A percentile compares a stretch with the other conserved stretches of the same genome.
Conservation (phyloP, 1,284 basidiomycete genomes). For the Trichosporon sp. region DNA sequence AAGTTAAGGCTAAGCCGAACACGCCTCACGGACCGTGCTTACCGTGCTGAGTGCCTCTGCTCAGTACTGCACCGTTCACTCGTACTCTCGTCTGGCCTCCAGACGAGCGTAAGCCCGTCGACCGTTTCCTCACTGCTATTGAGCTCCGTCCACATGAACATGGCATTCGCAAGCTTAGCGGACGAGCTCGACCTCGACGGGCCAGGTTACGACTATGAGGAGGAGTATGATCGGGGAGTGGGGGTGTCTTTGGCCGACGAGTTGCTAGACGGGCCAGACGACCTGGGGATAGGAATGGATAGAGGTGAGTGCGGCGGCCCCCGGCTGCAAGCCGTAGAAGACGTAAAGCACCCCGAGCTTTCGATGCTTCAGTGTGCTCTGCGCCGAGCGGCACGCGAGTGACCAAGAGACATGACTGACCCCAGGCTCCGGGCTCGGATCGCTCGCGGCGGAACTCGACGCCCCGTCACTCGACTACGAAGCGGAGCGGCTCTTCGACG, state of each 20-base stretch:
- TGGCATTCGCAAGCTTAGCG: slow-evolving; percentile 16
- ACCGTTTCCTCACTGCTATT: too few relatives aligned
- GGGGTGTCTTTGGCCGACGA: slow-evolving; percentile 3
- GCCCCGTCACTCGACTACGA: slow-evolving; percentile 2
- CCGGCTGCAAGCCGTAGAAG: too few relatives aligned
- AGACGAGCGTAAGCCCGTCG: too few relatives aligned
- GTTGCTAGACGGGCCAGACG: background rate
- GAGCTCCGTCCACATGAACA: background rate
- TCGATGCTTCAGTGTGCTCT: too few relatives aligned
- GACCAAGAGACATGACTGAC: background rate
- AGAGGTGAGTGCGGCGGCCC: background rate
- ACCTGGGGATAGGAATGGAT: too few relatives aligned
- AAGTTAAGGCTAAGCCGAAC: too few relatives aligned
- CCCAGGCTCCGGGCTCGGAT: background rate
- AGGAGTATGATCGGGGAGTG: background rate
- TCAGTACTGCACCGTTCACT: too few relatives aligned
- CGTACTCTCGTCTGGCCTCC: too few relatives aligned
- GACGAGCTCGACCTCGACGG: slow-evolving; percentile 19
- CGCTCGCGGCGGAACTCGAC: slow-evolving; percentile 9
- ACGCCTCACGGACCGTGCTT: too few relatives aligned
- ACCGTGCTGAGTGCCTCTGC: too few relatives aligned
- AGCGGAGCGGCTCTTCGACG: background rate
- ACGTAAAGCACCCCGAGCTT: too few relatives aligned
- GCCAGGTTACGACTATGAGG: background rate
- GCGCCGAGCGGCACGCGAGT: background rate